A percentile compares a stretch with the other conserved stretches of the same genome.
Conservation (phyloP, 352 stramenopile genomes). For the Globisporangium canariense region DNA sequence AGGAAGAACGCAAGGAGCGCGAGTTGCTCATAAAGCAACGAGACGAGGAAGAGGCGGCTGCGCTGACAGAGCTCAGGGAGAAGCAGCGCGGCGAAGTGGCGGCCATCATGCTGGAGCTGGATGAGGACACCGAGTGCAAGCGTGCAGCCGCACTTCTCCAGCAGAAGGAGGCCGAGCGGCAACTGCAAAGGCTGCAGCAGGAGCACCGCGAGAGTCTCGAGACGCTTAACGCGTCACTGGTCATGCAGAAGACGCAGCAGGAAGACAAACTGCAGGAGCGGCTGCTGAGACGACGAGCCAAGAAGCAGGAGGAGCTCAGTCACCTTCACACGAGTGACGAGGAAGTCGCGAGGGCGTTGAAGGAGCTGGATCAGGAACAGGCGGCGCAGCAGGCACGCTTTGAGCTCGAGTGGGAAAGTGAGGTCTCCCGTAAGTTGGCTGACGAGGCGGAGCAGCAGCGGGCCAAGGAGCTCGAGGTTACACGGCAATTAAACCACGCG, state of each 20-base stretch:
- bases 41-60: slow-evolving; percentile 5
- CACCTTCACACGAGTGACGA: neutral
- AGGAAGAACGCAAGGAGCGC: slow-evolving; percentile 7
- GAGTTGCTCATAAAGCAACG: neutral
- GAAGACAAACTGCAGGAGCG: slow-evolving; percentile 45
- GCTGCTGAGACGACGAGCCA: slow-evolving; percentile 30
- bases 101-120: slow-evolving; percentile 10
- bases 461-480: slow-evolving; percentile 13
- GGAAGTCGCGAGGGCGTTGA: slow-evolving; percentile 1
- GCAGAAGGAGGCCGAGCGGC: slow-evolving; percentile 33
- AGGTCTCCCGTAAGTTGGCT: slow-evolving; percentile 8
- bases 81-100: slow-evolving; percentile 22
- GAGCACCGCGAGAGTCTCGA: slow-evolving; percentile 43
- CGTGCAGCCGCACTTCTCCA: slow-evolving; percentile 23
- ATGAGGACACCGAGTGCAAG: slow-evolving; percentile 14
- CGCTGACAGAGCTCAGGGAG: slow-evolving; percentile 4
- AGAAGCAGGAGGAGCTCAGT: slow-evolving; percentile 18
- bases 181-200: slow-evolving; percentile 40
- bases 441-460: slow-evolving; percentile 7
- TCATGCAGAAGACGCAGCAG: slow-evolving; percentile 34
- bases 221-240: slow-evolving; percentile 25
- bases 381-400: slow-evolving; percentile 4
- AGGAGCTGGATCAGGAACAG: slow-evolving; percentile 14
- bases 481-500: slow-evolving; percentile 11
- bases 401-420: slow-evolving; percentile 14